A percentile compares a stretch with the other conserved stretches of the same genome.
Conservation (phyloP, 768 basidiomycete species). For the Suillus tomentosus region DNA sequence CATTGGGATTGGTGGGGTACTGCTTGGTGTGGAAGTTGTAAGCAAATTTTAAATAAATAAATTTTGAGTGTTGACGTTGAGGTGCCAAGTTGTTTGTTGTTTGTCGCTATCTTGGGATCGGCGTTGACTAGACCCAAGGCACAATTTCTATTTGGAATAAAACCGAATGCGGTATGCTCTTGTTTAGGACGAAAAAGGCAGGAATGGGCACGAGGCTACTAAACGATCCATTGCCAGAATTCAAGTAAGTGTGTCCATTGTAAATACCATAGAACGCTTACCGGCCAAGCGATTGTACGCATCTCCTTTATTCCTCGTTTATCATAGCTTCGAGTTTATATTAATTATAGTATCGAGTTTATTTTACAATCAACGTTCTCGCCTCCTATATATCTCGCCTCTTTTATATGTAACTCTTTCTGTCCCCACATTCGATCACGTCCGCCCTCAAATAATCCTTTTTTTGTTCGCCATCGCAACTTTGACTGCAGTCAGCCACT, state of each 20-base stretch:
- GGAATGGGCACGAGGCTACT: conserved; percentile 18
- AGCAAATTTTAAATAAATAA: background rate
- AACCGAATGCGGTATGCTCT: conserved; percentile 19
- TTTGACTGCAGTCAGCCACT: conserved; percentile 8
- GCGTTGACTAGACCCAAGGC: background rate
- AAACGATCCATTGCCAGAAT: conserved; percentile 5
- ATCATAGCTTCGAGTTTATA: conserved; percentile 6
- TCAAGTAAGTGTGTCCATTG: conserved; percentile 2
- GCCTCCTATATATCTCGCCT: conserved; percentile 9
- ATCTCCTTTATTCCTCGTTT: conserved; percentile 1
- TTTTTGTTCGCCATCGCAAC: conserved; percentile 6
- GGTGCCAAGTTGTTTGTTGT: conserved; percentile 1
- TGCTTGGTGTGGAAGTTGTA: too few species aligned
- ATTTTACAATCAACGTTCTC: background rate
- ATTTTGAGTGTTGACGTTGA: background rate
- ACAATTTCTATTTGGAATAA: conserved; percentile 1
- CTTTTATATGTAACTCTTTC: background rate
- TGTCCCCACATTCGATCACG: conserved; percentile 3
- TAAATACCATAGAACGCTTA: background rate
- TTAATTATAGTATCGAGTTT: conserved; percentile 1
- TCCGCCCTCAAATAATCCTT: conserved; percentile 8
- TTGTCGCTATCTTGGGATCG: background rate
- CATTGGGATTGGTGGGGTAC: background rate
- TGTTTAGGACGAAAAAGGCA: conserved; percentile 27
- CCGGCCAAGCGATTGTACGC: background rate